A percentile compares a stretch with the other conserved stretches of the same genome.
Evolutionary conservation across 495 filamentous ascomycete genomes (phyloP).

Genomic region (Aspergillus taichungensis): DNA sequence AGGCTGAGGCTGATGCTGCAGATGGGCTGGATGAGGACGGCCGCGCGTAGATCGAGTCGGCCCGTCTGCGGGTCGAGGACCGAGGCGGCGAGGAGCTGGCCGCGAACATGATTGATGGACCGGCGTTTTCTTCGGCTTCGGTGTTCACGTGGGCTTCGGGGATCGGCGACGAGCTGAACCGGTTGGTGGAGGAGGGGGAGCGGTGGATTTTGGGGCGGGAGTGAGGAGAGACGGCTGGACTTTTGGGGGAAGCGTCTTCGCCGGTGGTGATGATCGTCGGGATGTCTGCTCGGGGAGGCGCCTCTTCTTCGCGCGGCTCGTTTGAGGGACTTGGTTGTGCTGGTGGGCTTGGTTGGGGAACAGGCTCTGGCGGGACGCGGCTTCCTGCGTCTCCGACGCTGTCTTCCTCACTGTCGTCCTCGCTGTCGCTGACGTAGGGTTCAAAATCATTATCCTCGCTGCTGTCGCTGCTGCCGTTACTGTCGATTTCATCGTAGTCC

Average conservation of each 20-base stretch:
- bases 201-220: slow-evolving; percentile 24
- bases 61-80: slow-evolving; percentile 10
- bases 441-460: slow-evolving; percentile 38
- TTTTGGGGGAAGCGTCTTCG: slow-evolving; percentile 33
- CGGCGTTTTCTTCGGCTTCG: slow-evolving; percentile 54
- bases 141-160: slow-evolving; percentile 60
- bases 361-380: neutral
- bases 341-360: slow-evolving; percentile 4
- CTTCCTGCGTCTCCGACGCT: slow-evolving; percentile 10
- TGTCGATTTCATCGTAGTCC: slow-evolving; percentile 39
- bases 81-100: slow-evolving; percentile 38
- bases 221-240: slow-evolving; percentile 8
- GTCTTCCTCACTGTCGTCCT: slow-evolving; percentile 28
- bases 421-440: slow-evolving; percentile 28
- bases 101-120: slow-evolving; percentile 73
- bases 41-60: slow-evolving; percentile 49
- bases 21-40: slow-evolving; percentile 19
- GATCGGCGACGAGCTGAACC: slow-evolving; percentile 66
- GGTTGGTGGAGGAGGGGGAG: slow-evolving; percentile 36
- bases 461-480: slow-evolving; percentile 36
- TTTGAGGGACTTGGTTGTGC: neutral
- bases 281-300: slow-evolving; percentile 13
- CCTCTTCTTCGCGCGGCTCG: slow-evolving; percentile 6
- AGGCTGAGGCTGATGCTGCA: slow-evolving; percentile 3
- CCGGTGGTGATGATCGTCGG: slow-evolving; percentile 42